These are phyloP conservation scores for Echria macrotheca DNA, from an alignment of 495 filamentous ascomycete genomes.

Conservation along the genomic window DNA sequence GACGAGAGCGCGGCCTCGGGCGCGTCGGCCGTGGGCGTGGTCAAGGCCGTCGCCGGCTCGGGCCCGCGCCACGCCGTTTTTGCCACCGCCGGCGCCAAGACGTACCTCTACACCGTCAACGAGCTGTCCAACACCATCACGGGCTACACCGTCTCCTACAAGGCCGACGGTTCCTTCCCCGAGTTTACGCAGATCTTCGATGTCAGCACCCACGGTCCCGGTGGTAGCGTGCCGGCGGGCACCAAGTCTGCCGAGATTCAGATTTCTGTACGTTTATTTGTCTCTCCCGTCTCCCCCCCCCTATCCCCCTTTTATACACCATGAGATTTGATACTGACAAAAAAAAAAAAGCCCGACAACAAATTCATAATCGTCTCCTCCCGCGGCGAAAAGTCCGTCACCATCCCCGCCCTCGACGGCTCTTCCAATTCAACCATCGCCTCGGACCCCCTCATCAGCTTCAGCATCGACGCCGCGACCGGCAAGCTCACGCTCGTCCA, in stretches of 20 bases:
- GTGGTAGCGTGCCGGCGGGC: conserved; percentile 26
- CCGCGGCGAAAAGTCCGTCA: conserved; percentile 52
- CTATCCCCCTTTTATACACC: no score
- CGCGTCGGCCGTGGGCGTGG: conserved; percentile 29
- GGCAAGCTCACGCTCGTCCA: conserved; percentile 47
- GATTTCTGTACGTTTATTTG: conserved; percentile 45
- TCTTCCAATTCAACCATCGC: conserved; percentile 33
- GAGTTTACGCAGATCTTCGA: conserved; percentile 38
- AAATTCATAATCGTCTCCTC: conserved; percentile 58
- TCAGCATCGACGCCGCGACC: conserved; percentile 41
- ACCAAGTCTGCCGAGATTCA: conserved; percentile 53
- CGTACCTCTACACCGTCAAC: conserved; percentile 56
- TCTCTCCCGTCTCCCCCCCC: background rate
- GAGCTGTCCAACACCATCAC: conserved; percentile 57
- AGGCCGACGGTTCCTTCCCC: conserved; percentile 30
- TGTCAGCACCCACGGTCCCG: conserved; percentile 40
- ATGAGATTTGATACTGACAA: background rate
- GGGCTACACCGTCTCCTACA: conserved; percentile 53
- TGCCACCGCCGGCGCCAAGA: conserved; percentile 37
- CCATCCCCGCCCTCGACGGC: conserved; percentile 40
- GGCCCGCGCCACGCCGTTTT: conserved; percentile 69
- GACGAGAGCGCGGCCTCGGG: conserved; percentile 34
- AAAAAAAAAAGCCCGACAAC: conserved; percentile 42
- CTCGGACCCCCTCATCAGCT: conserved; percentile 39
- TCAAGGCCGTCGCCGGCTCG: conserved; percentile 42